Evolutionary conservation across 2,329 filamentous ascomycete species (phyloP), one percentile per base, ranked within the genome.

Genomic region (Neonectria neomacrospora): DNA sequence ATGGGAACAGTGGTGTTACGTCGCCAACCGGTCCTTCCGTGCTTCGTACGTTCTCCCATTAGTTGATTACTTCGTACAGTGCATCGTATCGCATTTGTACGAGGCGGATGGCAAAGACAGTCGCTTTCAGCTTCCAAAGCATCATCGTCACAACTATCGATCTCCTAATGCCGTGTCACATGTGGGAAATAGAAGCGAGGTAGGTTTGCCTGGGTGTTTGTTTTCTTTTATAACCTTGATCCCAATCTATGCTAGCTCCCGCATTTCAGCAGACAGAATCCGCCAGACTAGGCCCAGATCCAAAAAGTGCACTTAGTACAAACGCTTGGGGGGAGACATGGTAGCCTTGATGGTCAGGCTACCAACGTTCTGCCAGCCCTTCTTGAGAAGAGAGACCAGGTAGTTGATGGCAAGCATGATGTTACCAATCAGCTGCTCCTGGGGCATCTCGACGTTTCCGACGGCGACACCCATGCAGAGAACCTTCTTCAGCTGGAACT

Each of bases 401-500:
- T 99, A 99, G 92, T 99, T 99, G 91, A 99, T 98, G 85, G 95
- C 89, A 86, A 99, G 86, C 96, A 99, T 99, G 86, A 98, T 94
- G 91, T 99, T 99, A 81, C 89, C 92, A 75, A 99, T 91, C 75
- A 99, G 87, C 88, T 97, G 93, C 80, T 99, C 96, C 86, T 93
- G 86, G 73, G 88, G 91, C 96, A 99, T 99, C 78, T 91, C 94
- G 78, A 99, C 96, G 85, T 99, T 97, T 81, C 96, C 96, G 80
- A 99, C 93, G 77, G 96, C 96, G 81, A 98, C 95, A 91, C 95
- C 96, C 90, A 99, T 94, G 90, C 96, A 99, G 77, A 99, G 90
- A 82, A 99, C 96, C 93, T 99, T 99, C 93, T 99, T 99, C 80
- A 99, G 89, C 90, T 99, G 94, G 92, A 99, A 99, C 91, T 99